Conservation (phyloP, 2,329 filamentous ascomycete genomes). For the Pseudocercospora crystallina region DNA sequence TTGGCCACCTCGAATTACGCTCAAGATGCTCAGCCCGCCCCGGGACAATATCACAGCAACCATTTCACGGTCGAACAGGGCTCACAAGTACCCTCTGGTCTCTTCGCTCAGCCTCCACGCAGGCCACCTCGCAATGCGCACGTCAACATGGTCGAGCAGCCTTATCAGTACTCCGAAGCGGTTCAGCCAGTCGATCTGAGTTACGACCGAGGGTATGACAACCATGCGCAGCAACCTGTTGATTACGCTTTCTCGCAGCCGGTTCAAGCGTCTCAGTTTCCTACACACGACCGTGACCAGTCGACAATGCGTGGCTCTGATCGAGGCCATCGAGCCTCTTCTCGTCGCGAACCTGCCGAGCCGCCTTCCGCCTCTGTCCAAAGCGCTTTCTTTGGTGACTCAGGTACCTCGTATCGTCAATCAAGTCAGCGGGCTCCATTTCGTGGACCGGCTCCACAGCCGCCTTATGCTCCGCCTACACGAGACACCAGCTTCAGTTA, state of each 20-base stretch:
- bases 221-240: not conserved
- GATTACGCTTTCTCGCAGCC: not conserved
- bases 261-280: not conserved
- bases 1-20: no score
- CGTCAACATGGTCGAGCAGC: no score
- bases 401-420: not conserved
- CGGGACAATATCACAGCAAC: no score
- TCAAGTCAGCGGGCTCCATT: not conserved
- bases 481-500: not conserved
- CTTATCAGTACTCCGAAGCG: no score
- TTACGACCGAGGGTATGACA: not conserved
- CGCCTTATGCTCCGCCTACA: not conserved
- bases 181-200: not conserved
- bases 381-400: conserved; percentile 41
- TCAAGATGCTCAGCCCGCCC: no score
- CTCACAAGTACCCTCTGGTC: no score
- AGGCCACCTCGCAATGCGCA: no score
- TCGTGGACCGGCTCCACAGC: not conserved
- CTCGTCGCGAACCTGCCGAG: not conserved
- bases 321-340: not conserved
- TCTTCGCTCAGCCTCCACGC: no score
- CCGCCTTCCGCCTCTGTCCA: conserved; percentile 30
- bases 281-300: not conserved
- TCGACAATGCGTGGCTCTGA: not conserved
- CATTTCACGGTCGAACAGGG: no score